phyloP scores from a whole-genome alignment of 2,329 filamentous ascomycete genomes.

The Epichloe aotearoae region DNA sequence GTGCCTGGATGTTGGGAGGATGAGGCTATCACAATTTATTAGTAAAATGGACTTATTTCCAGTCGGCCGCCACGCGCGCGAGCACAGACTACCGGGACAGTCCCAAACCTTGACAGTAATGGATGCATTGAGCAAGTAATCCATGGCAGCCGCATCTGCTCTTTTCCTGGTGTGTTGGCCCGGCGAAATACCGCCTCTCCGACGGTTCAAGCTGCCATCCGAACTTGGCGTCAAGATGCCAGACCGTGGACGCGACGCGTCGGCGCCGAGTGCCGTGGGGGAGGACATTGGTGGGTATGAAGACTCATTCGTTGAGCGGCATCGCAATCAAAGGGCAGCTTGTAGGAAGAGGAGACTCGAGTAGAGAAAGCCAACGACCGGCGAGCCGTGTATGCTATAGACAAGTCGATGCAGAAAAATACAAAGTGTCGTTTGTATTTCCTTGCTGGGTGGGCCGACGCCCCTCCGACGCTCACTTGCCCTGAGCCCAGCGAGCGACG shows the following conservation, averaged over 20 bases:
- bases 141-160: constrained; percentile 28
- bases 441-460: neutral
- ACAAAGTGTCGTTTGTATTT: neutral
- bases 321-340: neutral
- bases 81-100: neutral
- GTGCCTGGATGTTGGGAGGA: constrained; percentile 37
- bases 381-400: neutral
- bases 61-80: too few species aligned
- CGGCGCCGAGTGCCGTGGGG: constrained; percentile 20
- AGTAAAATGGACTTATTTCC: constrained; percentile 9
- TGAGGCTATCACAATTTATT: constrained; percentile 31
- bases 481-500: neutral
- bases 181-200: constrained; percentile 17
- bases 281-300: constrained; percentile 19
- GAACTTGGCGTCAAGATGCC: constrained; percentile 29
- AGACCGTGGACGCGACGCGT: constrained; percentile 37
- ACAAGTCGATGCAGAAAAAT: neutral
- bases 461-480: neutral
- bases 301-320: constrained; percentile 4
- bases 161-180: constrained; percentile 23
- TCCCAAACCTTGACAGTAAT: constrained; percentile 36
- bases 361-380: neutral
- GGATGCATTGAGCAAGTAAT: constrained; percentile 36
- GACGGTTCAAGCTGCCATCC: constrained; percentile 24
- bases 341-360: neutral